Evolutionary conservation across 768 basidiomycete species (phyloP), one percentile per base, ranked within the genome.

Genomic region (Termitomyces sp.): DNA sequence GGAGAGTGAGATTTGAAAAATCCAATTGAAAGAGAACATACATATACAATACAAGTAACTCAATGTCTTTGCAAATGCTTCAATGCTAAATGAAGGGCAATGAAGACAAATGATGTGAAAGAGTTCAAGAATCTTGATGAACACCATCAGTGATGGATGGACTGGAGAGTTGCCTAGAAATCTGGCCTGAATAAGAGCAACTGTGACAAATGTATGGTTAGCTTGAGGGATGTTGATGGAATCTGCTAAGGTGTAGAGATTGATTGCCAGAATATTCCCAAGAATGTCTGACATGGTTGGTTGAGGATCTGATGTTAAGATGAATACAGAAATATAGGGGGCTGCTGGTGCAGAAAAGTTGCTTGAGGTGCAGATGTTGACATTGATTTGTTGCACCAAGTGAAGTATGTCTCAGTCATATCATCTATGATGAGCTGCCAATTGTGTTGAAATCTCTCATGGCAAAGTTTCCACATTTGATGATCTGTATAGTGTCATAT

Each of bases 31-130:
- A 34, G 34, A 34, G 34, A 10, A 34, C 10, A 34, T 4, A 40
- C 54, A 37, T 23, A 69, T 65, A 29, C 44, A 27, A 19, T 69
- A 65, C n/a, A 59, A 34, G 52, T 68, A 59, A 56, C 66, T 72
- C 2, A 71, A 12, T 5, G 62, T 56, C 52, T 68, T 67, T 9
- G 60, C 54, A 56, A 67, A 68, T 0, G 57, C 60, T 52, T 71
- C 63, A 19, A 66, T 41, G 52, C 70, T 65, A 46, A 70, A 63
- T 11, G 58, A 66, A 0, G 60, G 55, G 38, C 62, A 58, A 9
- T 29, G 42, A 17, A 62, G 35, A 23, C 52, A 53, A 19, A 66
- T 58, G 9, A 50, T 19, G 21, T 53, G 55, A 48, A 56, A 69
- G n/a, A 66, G 53, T 47, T 67, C 63, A 17, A 69, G 59, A 16